These are phyloP conservation scores for Logfia minima DNA, from an alignment of 129 eudicot genomes.

Conservation along the genomic window DNA sequence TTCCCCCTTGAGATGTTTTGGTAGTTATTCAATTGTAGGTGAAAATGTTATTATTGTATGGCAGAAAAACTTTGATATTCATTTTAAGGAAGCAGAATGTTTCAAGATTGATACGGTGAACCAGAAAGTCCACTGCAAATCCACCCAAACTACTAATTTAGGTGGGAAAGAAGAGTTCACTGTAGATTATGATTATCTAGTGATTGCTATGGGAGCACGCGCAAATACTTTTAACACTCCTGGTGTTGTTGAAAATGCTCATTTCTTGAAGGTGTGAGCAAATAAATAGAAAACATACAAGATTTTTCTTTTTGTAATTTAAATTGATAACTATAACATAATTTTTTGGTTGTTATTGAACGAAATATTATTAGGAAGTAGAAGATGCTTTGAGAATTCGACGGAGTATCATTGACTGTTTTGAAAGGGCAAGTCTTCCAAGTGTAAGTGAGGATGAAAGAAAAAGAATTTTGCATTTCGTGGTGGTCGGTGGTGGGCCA, in stretches of 20 bases:
- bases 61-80: slow-evolving; percentile 54
- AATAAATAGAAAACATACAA: neutral
- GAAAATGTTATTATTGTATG: slow-evolving; percentile 13
- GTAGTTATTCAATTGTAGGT: neutral
- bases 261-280: slow-evolving; percentile 60
- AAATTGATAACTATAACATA: too few species aligned
- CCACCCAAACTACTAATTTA: slow-evolving; percentile 36
- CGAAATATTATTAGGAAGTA: slow-evolving; percentile 46
- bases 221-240: slow-evolving; percentile 80
- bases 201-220: slow-evolving; percentile 80
- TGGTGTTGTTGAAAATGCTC: slow-evolving; percentile 79
- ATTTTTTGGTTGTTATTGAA: neutral
- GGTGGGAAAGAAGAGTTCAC: slow-evolving; percentile 61
- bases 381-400: slow-evolving; percentile 78
- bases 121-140: slow-evolving; percentile 59
- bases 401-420: slow-evolving; percentile 64
- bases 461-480: slow-evolving; percentile 74
- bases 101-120: slow-evolving; percentile 66
- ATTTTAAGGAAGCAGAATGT: slow-evolving; percentile 83
- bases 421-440: slow-evolving; percentile 81
- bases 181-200: slow-evolving; percentile 72
- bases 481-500: slow-evolving; percentile 90
- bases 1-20: slow-evolving; percentile 5
- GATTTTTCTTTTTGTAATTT: too few species aligned
- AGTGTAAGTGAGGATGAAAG: slow-evolving; percentile 62